These are phyloP conservation scores for Bryoglossum gracile DNA, from an alignment of 495 filamentous ascomycete species.

Conservation along the genomic window DNA sequence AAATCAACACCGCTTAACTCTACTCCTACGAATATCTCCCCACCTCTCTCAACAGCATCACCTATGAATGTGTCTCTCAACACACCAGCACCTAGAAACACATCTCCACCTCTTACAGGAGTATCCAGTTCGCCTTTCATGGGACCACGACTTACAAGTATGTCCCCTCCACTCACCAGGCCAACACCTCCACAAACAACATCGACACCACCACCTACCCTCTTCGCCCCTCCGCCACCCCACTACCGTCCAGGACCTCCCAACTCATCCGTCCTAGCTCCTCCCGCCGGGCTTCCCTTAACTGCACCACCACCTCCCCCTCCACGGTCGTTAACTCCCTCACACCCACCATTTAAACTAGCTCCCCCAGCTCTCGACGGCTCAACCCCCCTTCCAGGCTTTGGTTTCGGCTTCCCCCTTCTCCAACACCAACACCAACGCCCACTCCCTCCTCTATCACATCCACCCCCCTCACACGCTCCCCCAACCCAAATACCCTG, in stretches of 20 bases:
- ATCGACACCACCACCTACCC: background rate
- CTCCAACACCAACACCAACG: background rate
- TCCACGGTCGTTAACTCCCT: slow-evolving; percentile 5
- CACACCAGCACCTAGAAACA: background rate
- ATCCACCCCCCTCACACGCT: slow-evolving; percentile 7
- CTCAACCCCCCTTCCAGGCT: slow-evolving; percentile 23
- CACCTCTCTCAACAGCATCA: no score
- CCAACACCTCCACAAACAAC: no score
- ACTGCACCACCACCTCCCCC: slow-evolving; percentile 6
- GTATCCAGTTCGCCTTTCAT: background rate
- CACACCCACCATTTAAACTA: slow-evolving; percentile 17
- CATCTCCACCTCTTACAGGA: background rate
- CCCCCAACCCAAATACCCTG: slow-evolving; percentile 7
- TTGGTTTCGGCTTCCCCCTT: slow-evolving; percentile 14
- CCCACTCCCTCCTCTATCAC: background rate
- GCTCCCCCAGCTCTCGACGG: slow-evolving; percentile 24
- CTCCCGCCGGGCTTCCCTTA: slow-evolving; percentile 10
- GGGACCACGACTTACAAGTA: no score
- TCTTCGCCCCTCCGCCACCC: background rate
- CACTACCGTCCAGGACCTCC: slow-evolving; percentile 3
- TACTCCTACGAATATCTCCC: no score
- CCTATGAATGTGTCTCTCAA: no score
- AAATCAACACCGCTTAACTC: no score
- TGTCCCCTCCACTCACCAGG: no score
- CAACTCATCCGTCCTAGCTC: slow-evolving; percentile 16